phyloP scores from a whole-genome alignment of 768 basidiomycete genomes.

The Arthromyces matolae region DNA sequence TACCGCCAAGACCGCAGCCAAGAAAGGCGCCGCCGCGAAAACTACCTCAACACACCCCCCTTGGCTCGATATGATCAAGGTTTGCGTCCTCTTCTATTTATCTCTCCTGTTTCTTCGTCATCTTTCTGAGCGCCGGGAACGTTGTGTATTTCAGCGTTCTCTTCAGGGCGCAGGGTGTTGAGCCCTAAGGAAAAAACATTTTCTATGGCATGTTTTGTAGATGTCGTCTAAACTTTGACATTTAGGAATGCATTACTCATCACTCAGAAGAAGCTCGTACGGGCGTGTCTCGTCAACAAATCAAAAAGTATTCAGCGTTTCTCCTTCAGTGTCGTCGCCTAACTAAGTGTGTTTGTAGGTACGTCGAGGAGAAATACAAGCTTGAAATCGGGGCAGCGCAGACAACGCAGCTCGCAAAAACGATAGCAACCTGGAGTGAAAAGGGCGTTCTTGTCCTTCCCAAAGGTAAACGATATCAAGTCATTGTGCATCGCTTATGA shows the following conservation, averaged over 20 bases:
- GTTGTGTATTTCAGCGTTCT: constrained; percentile 5
- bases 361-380: constrained; percentile 78
- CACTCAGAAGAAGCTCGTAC: constrained; percentile 72
- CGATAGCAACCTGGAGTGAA: constrained; percentile 78
- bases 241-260: constrained; percentile 77
- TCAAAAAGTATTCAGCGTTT: constrained; percentile 77
- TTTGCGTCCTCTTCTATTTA: constrained; percentile 28
- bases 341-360: constrained; percentile 44
- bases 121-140: not conserved
- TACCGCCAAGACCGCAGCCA: constrained; percentile 41
- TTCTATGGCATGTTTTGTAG: constrained; percentile 11
- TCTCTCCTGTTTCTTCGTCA: not conserved
- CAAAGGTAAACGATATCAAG: constrained; percentile 56
- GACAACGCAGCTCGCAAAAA: constrained; percentile 71
- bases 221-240: not conserved
- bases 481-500: not conserved
- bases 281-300: constrained; percentile 86
- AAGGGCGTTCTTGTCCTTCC: constrained; percentile 83
- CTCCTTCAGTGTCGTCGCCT: constrained; percentile 9
- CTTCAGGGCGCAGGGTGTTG: constrained; percentile 24
- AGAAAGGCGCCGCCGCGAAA: constrained; percentile 34
- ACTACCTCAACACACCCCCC: constrained; percentile 48
- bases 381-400: constrained; percentile 78
- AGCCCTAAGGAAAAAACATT: not conserved
- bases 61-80: constrained; percentile 82